phyloP scores from a whole-genome alignment of 306 rosid genomes.

The Inga laurina region DNA sequence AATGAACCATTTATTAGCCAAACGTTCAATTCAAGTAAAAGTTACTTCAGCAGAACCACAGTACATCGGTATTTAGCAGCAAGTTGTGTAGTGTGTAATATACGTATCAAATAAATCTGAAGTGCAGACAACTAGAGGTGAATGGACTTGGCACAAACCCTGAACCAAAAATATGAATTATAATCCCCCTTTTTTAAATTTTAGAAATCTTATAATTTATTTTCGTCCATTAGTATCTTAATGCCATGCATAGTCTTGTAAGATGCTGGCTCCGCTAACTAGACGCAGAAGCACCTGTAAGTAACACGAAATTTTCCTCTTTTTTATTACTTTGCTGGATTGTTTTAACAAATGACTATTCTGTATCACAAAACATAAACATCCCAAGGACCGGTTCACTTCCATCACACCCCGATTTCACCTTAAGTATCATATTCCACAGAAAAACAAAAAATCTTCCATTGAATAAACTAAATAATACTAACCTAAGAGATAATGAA shows the following conservation, averaged over 20 bases:
- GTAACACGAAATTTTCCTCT: not conserved
- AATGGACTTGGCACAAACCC: not conserved
- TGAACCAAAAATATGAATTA: not conserved
- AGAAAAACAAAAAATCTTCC: not conserved
- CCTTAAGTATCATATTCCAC: not conserved
- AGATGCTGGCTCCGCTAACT: not conserved
- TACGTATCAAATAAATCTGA: not conserved
- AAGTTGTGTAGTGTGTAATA: not conserved
- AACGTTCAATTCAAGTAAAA: not conserved
- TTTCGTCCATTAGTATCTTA: not conserved
- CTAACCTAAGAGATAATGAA: conserved; percentile 7
- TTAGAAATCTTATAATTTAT: not conserved
- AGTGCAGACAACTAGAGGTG: not conserved
- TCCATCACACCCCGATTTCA: not conserved
- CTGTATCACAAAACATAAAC: not conserved
- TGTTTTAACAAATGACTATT: not conserved
- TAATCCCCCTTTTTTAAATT: not conserved
- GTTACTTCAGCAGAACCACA: not conserved
- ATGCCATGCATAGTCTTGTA: not conserved
- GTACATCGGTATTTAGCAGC: not conserved
- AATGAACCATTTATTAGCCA: not conserved
- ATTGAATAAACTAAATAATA: not conserved
- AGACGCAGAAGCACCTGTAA: not conserved
- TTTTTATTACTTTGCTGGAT: not conserved
- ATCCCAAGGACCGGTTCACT: not conserved